Evolutionary conservation across 495 filamentous ascomycete species (phyloP).

Genomic region (Xylaria grammica): DNA sequence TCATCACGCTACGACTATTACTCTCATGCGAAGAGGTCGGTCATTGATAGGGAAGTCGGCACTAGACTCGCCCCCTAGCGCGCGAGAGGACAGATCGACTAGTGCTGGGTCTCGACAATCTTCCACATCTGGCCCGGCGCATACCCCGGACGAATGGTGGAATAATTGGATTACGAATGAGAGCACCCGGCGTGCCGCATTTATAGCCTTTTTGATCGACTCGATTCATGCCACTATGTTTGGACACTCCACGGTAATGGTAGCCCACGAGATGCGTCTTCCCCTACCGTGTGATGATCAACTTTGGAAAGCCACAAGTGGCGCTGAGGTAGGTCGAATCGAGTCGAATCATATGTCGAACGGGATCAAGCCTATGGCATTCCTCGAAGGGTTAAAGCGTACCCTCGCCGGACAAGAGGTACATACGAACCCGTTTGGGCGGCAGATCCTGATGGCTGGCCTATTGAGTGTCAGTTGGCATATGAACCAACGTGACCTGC

Average conservation of each 20-base stretch:
- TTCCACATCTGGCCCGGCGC: slow-evolving; percentile 60
- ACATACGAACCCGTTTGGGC: slow-evolving; percentile 90
- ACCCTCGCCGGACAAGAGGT: slow-evolving; percentile 88
- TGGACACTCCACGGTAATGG: slow-evolving; percentile 96
- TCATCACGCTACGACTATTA: slow-evolving; percentile 94
- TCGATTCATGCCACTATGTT: slow-evolving; percentile 98
- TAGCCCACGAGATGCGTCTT: slow-evolving; percentile 92
- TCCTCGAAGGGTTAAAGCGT: slow-evolving; percentile 88
- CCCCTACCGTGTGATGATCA: slow-evolving; percentile 93
- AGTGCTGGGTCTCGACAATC: slow-evolving; percentile 64
- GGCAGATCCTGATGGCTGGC: slow-evolving; percentile 95
- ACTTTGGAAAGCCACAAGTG: slow-evolving; percentile 90
- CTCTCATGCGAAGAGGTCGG: slow-evolving; percentile 90
- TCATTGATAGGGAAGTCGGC: slow-evolving; percentile 90
- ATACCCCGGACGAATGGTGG: slow-evolving; percentile 90
- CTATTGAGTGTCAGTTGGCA: slow-evolving; percentile 95
- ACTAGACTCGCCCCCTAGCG: slow-evolving; percentile 84
- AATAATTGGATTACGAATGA: slow-evolving; percentile 96
- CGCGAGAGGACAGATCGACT: slow-evolving; percentile 63
- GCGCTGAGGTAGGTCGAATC: slow-evolving; percentile 84
- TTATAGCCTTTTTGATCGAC: slow-evolving; percentile 94
- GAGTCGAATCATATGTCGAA: slow-evolving; percentile 82
- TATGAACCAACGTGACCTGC: slow-evolving; percentile 95
- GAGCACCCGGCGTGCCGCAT: slow-evolving; percentile 86
- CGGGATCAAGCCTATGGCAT: slow-evolving; percentile 84